Percentiles rank a stretch among this genome's conserved stretches.
phyloP scores from a whole-genome alignment of 768 basidiomycete species.

The Rhodosporidiobolus sp. region DNA sequence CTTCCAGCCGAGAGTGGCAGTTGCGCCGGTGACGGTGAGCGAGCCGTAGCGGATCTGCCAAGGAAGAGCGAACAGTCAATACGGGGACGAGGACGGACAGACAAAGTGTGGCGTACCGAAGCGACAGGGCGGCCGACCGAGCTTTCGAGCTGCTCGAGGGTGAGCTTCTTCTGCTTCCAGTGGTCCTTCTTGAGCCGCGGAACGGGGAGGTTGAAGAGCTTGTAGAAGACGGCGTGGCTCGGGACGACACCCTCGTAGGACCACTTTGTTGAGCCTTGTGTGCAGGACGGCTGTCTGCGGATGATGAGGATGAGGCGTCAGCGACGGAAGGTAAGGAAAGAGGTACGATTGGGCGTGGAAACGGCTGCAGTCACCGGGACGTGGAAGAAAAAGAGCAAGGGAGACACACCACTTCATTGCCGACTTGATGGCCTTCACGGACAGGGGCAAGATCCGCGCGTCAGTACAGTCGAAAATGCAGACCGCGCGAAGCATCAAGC shows the following conservation, averaged over 20 bases:
- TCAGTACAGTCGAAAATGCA: too few relatives aligned
- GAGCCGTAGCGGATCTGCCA: constrained; percentile 2
- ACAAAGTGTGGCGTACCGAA: not conserved
- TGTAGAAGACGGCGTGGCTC: not conserved
- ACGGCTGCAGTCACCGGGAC: not conserved
- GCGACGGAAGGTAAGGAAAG: not conserved
- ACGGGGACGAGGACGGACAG: not conserved
- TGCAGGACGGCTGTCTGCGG: constrained; percentile 13
- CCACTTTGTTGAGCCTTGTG: not conserved
- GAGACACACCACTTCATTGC: not conserved
- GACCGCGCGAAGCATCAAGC: too few relatives aligned
- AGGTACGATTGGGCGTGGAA: not conserved
- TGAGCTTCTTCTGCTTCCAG: constrained; percentile 10
- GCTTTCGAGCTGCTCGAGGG: not conserved
- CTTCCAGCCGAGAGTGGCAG: not conserved
- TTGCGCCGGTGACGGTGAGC: not conserved
- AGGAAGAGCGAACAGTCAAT: too few relatives aligned
- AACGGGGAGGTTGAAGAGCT: constrained; percentile 1
- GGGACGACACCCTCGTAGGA: constrained; percentile 8
- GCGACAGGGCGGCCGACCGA: not conserved
- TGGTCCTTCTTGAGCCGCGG: not conserved
- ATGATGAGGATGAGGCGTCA: too few relatives aligned
- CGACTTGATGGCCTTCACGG: not conserved
- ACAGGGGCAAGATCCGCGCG: too few relatives aligned
- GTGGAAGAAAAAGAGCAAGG: not conserved